Base-by-base conservation (phyloP, 1,139 yeast species). In the Hansenula anomala region DNA sequence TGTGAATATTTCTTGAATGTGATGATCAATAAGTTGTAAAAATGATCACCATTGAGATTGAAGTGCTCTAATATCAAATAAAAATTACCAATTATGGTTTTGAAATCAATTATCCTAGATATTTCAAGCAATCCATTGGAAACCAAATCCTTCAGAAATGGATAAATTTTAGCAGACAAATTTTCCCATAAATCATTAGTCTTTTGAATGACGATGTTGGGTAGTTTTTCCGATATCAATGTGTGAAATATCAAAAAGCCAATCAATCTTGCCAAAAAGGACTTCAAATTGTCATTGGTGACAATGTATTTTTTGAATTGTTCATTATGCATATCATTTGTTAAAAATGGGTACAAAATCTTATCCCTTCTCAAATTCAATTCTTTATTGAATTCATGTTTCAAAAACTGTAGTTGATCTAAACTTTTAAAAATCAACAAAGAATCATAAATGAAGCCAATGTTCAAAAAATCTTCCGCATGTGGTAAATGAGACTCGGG, bases 131-230 rank as follows among this genome's bases (percentile, higher is more conserved):
- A 39, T 27, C 47, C 57, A 34, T 52, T 52, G 39, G 43, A 52
- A 37, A 58, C 58, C 39, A 55, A 62, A 52, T 47, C 66, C 54
- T 38, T 69, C 50, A 52, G 73, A 59, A 30, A 78, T 4, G 88
- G 86, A 38, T 73, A 68, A 34, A 83, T 63, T 49, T 80, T 78
- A 15, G 75, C 64, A 19, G 75, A 67, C 36, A 85, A 70, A 3
- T 85, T 76, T 36, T 80, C 86, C 92, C 95, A 92, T 39, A 87
- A 69, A 51, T 84, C 94, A 52, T 80, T 80, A 0, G 92, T 75
- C n/a, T 72, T 56, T 28, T 66, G 63, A 28, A 67, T 71, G 22
- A 73, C 70, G 39, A 77, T 75, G 2, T 39, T 26, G 11, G 56
- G 52, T 8, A 52, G 41, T 33, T 75, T 68, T 36, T 78, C 75